Conservation (phyloP, 179 eudicot genomes). For the Pouteria campechiana region DNA sequence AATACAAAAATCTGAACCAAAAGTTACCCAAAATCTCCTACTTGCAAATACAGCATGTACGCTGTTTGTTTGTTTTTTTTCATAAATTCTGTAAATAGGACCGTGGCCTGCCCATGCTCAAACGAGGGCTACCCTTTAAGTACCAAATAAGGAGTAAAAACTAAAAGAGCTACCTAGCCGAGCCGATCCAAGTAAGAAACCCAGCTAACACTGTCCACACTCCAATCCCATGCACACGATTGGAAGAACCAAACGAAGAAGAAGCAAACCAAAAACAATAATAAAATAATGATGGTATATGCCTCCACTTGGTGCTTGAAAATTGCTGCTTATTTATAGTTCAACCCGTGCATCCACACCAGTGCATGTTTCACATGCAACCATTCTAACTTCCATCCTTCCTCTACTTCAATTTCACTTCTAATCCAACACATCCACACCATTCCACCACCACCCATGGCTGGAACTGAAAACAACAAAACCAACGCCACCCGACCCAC, state of each 20-base stretch:
- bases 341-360: not conserved
- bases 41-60: no score
- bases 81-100: no score
- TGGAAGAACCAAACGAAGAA: no score
- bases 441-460: constrained; percentile 7
- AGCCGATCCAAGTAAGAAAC: no score
- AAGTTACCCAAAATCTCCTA: no score
- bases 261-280: not conserved
- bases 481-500: constrained; percentile 6
- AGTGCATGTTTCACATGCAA: not conserved
- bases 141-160: no score
- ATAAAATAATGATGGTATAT: not conserved
- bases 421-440: not conserved
- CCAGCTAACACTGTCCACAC: not conserved
- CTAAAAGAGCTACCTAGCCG: no score
- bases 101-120: no score
- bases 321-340: constrained; percentile 5
- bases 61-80: no score
- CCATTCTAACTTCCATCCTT: not conserved
- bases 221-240: not conserved
- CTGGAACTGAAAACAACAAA: constrained; percentile 9
- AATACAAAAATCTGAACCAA: no score
- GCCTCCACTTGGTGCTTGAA: not conserved
- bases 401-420: not conserved
- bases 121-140: no score